These are phyloP conservation scores for Plasmopara muralis DNA, from an alignment of 352 stramenopile species.

Conservation along the genomic window DNA sequence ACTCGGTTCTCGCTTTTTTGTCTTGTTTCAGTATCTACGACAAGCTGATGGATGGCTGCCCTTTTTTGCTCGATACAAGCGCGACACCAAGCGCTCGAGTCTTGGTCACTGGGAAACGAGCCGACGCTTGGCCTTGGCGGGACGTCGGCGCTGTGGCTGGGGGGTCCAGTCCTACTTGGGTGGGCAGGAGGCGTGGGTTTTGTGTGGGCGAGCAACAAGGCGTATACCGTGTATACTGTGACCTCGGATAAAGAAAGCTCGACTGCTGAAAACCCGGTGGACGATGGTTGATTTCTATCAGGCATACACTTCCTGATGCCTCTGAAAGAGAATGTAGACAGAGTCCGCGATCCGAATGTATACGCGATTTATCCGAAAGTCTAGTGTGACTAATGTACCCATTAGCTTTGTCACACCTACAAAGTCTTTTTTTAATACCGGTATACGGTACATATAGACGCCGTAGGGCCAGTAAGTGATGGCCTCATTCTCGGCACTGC, in stretches of 20 bases:
- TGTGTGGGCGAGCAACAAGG: conserved; percentile 7
- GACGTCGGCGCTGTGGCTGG: conserved; percentile 12
- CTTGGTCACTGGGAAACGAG: neutral
- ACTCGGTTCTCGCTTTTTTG: neutral
- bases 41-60: conserved; percentile 17
- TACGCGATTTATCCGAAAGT: no score
- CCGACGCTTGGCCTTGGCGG: conserved; percentile 3
- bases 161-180: conserved; percentile 9
- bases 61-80: conserved; percentile 11
- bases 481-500: no score
- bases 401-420: no score
- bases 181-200: conserved; percentile 16
- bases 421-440: no score
- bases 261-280: conserved; percentile 10
- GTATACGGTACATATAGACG: no score
- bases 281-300: no score
- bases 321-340: no score
- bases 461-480: no score
- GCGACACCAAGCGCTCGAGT: neutral
- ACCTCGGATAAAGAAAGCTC: conserved; percentile 10
- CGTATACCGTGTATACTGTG: conserved; percentile 16
- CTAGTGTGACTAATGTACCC: no score
- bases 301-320: no score
- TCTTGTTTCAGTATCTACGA: conserved; percentile 6
- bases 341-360: no score